Evolutionary conservation across 805 yeast species (phyloP).

Genomic region (Suhomyces pyralidae): DNA sequence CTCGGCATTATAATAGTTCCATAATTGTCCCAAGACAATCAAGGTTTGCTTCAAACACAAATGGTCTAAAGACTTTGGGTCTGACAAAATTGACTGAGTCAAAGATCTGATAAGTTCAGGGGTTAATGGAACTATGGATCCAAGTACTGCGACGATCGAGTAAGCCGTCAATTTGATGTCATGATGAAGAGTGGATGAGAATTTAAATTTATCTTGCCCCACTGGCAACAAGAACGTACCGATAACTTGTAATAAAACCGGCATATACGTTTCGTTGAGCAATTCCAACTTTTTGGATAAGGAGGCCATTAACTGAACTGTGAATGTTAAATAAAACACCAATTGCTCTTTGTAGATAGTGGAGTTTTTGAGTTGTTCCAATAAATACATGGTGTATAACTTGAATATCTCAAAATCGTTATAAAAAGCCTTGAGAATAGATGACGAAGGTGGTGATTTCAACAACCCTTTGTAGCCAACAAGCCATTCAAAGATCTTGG

Average conservation of each 20-base stretch:
- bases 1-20: slow-evolving; percentile 26
- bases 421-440: slow-evolving; percentile 67
- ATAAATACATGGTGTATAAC: slow-evolving; percentile 57
- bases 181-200: slow-evolving; percentile 18
- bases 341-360: slow-evolving; percentile 66
- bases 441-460: slow-evolving; percentile 61
- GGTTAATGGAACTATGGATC: slow-evolving; percentile 64
- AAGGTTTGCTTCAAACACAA: slow-evolving; percentile 29
- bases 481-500: slow-evolving; percentile 77
- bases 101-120: slow-evolving; percentile 27
- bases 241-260: slow-evolving; percentile 55
- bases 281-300: slow-evolving; percentile 44
- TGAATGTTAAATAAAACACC: slow-evolving; percentile 72
- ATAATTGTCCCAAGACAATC: slow-evolving; percentile 40
- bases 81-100: slow-evolving; percentile 32
- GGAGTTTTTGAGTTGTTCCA: slow-evolving; percentile 48
- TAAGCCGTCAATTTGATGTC: slow-evolving; percentile 83
- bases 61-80: slow-evolving; percentile 19
- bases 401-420: slow-evolving; percentile 66
- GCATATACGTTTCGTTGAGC: slow-evolving; percentile 48
- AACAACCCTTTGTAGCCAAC: slow-evolving; percentile 61
- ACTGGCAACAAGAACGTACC: slow-evolving; percentile 49
- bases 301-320: slow-evolving; percentile 67
- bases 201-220: slow-evolving; percentile 23
- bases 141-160: slow-evolving; percentile 73